phyloP scores from a whole-genome alignment of 2,329 filamentous ascomycete genomes.

The Hypocreales sp. region DNA sequence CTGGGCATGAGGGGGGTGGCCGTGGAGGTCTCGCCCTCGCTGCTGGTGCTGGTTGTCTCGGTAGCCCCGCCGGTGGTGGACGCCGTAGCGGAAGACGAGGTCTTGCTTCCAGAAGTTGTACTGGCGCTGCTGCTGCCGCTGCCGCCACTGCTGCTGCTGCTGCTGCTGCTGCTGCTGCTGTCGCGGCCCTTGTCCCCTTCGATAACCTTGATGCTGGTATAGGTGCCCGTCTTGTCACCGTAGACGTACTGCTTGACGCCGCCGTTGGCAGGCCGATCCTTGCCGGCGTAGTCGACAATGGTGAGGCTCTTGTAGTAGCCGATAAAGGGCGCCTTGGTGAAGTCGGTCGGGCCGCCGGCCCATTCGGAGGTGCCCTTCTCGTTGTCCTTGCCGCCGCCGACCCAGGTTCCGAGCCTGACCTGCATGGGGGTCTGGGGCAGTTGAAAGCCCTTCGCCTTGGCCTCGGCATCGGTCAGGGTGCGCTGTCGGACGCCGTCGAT shows the following conservation, averaged over 20 bases:
- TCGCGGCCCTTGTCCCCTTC: slow-evolving; percentile 17
- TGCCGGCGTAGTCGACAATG: slow-evolving; percentile 39
- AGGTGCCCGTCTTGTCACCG: slow-evolving; percentile 30
- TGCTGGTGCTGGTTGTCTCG: no score
- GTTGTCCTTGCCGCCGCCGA: slow-evolving; percentile 41
- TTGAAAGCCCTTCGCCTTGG: slow-evolving; percentile 36
- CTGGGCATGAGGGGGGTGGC: no score
- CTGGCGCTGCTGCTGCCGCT: slow-evolving; percentile 6
- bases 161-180: slow-evolving; percentile 6
- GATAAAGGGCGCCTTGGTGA: slow-evolving; percentile 33
- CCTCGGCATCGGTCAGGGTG: slow-evolving; percentile 43
- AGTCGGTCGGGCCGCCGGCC: slow-evolving; percentile 46
- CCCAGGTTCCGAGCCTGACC: slow-evolving; percentile 55
- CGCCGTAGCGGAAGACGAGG: no score
- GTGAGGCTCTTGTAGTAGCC: slow-evolving; percentile 41
- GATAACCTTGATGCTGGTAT: slow-evolving; percentile 34
- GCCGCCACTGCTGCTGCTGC: no score
- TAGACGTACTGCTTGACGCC: slow-evolving; percentile 37
- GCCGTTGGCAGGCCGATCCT: slow-evolving; percentile 19
- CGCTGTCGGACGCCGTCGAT: slow-evolving; percentile 48
- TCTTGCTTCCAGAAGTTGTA: no score
- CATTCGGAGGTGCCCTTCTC: slow-evolving; percentile 55
- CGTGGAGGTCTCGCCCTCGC: no score
- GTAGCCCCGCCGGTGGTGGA: slow-evolving; percentile 6
- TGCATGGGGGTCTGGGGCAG: slow-evolving; percentile 65